phyloP scores from a whole-genome alignment of 2,329 filamentous ascomycete species.

The Aspergillus quadricinctus region DNA sequence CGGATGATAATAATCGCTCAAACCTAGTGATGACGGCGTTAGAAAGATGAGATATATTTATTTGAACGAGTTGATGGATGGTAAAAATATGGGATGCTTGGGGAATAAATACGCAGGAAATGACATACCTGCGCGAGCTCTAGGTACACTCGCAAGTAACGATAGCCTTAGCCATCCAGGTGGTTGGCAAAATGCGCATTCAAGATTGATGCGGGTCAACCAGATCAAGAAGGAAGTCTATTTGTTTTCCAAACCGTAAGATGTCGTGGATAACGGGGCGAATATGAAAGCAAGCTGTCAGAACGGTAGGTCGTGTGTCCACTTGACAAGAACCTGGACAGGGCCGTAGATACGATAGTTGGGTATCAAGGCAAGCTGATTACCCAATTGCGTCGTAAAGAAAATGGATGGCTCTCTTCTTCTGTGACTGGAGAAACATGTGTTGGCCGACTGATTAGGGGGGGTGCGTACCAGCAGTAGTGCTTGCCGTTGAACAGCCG shows the following conservation, averaged over 20 bases:
- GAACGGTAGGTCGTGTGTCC: neutral
- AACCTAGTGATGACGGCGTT: constrained; percentile 9
- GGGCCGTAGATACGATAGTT: constrained; percentile 6
- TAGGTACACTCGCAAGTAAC: constrained; percentile 18
- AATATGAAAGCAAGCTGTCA: neutral
- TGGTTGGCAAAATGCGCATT: constrained; percentile 18
- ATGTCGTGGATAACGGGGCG: neutral
- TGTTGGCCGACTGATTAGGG: constrained; percentile 3
- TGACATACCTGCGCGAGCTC: constrained; percentile 14
- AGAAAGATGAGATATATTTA: constrained; percentile 1
- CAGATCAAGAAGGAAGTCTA: constrained; percentile 12
- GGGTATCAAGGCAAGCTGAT: constrained; percentile 7
- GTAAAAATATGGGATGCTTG: neutral
- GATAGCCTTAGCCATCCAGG: constrained; percentile 27
- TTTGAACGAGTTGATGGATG: constrained; percentile 8
- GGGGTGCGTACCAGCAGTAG: constrained; percentile 1
- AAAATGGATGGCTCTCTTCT: neutral
- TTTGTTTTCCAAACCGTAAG: neutral
- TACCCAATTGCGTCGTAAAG: constrained; percentile 11
- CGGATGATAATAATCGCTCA: neutral
- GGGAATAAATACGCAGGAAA: neutral
- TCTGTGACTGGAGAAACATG: constrained; percentile 10
- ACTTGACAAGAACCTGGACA: neutral
- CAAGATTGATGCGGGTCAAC: constrained; percentile 23
- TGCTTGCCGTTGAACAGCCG: neutral